Evolutionary conservation across 2,329 filamentous ascomycete species (phyloP).

Genomic region (Hymenoscyphus fraxineus): DNA sequence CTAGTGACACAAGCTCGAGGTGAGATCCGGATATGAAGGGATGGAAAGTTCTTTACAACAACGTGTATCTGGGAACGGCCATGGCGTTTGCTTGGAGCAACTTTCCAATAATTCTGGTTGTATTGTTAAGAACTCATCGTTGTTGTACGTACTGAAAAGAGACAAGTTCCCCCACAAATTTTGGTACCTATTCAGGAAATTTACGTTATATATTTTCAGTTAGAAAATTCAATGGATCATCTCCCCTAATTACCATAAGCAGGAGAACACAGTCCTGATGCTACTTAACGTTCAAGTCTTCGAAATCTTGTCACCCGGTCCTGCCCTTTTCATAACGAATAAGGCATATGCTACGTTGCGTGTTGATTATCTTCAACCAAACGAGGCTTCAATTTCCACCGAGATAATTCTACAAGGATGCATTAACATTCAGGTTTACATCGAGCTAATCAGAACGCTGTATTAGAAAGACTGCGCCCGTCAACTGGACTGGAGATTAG

Average conservation of each 20-base stretch:
- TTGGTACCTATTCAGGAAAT: not conserved
- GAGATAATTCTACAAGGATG: not conserved
- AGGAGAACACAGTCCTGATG: not conserved
- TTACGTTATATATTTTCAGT: not conserved
- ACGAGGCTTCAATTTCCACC: not conserved
- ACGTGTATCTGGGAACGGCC: not conserved
- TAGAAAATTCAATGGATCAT: not conserved
- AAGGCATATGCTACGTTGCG: not conserved
- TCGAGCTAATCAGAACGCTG: not conserved
- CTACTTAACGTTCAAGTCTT: not conserved
- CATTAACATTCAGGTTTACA: not conserved
- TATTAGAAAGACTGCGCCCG: not conserved
- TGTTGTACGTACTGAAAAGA: not conserved
- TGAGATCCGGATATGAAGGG: not conserved
- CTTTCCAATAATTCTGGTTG: not conserved
- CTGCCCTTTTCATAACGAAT: not conserved
- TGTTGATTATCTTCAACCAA: not conserved
- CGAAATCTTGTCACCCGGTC: not conserved
- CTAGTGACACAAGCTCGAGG: not conserved
- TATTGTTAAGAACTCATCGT: not conserved
- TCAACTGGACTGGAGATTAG: not conserved
- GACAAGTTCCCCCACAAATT: not conserved
- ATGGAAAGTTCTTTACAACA: not conserved
- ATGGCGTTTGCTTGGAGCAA: not conserved
- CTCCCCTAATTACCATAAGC: not conserved